Conservation (phyloP, 345 rosid species). For the Citrus trifoliata region DNA sequence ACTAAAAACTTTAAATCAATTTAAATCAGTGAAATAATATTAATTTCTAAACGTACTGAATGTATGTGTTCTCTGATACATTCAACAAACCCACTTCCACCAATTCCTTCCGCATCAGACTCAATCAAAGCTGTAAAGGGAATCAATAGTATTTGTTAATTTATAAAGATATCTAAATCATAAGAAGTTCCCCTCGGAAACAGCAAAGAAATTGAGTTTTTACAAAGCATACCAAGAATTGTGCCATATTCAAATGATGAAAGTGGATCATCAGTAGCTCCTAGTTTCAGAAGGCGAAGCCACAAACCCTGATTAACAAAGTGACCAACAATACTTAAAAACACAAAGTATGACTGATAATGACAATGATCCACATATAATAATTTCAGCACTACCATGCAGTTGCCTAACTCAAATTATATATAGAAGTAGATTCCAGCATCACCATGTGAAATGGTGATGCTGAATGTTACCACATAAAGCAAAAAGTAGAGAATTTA, state of each 20-base stretch:
- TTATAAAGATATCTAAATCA: slow-evolving; percentile 8
- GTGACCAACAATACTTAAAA: slow-evolving; percentile 17
- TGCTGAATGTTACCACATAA: not conserved
- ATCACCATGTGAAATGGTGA: not conserved
- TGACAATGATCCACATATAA: not conserved
- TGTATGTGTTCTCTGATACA: slow-evolving; percentile 97
- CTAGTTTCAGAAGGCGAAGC: slow-evolving; percentile 90
- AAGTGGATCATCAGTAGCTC: slow-evolving; percentile 92
- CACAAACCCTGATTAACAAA: slow-evolving; percentile 70
- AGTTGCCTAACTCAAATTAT: not conserved
- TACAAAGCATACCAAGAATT: slow-evolving; percentile 65
- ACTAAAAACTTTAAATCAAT: slow-evolving; percentile 14
- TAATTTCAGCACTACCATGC: slow-evolving; percentile 1
- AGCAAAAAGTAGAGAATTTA: not conserved
- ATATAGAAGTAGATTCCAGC: not conserved
- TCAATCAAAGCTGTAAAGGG: slow-evolving; percentile 83
- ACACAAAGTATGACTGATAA: not conserved
- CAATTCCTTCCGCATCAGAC: slow-evolving; percentile 99
- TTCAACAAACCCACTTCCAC: slow-evolving; percentile 98
- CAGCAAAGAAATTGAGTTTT: slow-evolving; percentile 3
- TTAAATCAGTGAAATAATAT: slow-evolving; percentile 13
- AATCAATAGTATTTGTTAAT: slow-evolving; percentile 17
- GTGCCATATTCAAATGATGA: slow-evolving; percentile 99
- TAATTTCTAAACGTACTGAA: slow-evolving; percentile 50
- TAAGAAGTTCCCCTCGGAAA: slow-evolving; percentile 13